Conservation (phyloP, 2,329 filamentous ascomycete genomes). For the Biscogniauxia marginata region DNA sequence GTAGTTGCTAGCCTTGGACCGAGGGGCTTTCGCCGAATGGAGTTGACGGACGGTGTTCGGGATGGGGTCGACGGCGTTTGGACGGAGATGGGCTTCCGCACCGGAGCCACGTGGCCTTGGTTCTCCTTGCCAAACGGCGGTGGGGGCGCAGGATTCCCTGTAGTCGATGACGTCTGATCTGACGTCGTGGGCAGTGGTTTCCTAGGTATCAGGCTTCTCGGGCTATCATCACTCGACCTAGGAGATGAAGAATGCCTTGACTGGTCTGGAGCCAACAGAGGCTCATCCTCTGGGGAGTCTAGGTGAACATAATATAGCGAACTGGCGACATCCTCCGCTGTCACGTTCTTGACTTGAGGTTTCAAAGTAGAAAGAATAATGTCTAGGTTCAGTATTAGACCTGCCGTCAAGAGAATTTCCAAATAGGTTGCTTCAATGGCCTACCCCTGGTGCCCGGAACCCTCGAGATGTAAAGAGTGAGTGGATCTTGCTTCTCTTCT, state of each 20-base stretch:
- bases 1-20: constrained; percentile 13
- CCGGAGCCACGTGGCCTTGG: constrained; percentile 10
- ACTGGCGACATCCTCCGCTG: constrained; percentile 78
- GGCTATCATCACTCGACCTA: constrained; percentile 45
- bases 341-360: constrained; percentile 84
- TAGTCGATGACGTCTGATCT: constrained; percentile 16
- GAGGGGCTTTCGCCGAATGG: constrained; percentile 21
- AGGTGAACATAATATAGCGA: constrained; percentile 92
- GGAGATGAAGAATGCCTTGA: constrained; percentile 32
- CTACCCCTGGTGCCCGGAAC: constrained; percentile 88
- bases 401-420: constrained; percentile 4
- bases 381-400: constrained; percentile 51
- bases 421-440: constrained; percentile 19
- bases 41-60: constrained; percentile 1
- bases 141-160: constrained; percentile 6
- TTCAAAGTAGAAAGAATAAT: constrained; percentile 90
- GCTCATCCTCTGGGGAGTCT: constrained; percentile 58
- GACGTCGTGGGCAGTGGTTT: constrained; percentile 45
- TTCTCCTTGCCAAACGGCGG: constrained; percentile 25
- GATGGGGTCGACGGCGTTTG: constrained; percentile 3
- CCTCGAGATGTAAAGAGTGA: constrained; percentile 87
- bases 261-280: constrained; percentile 33
- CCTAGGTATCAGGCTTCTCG: constrained; percentile 44
- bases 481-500: constrained; percentile 64
- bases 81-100: constrained; percentile 15